These are phyloP conservation scores for Aspergillus sp. DNA, from an alignment of 2,329 filamentous ascomycete species.

Conservation along the genomic window DNA sequence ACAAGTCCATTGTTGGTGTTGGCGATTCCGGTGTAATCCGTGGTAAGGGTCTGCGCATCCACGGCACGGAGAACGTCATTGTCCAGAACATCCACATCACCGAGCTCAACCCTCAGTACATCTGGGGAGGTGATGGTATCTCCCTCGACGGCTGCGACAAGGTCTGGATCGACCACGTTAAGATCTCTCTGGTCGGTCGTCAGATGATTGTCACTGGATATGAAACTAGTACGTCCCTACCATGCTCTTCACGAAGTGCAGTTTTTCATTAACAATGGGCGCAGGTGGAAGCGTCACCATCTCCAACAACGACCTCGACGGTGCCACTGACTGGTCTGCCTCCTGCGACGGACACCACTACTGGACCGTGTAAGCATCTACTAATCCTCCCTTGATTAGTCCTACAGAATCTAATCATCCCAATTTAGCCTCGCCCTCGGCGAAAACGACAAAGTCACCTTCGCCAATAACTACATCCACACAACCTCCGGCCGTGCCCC, in stretches of 20 bases:
- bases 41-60: conserved; percentile 55
- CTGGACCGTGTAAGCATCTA: conserved; percentile 48
- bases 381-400: too few species aligned
- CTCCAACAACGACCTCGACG: conserved; percentile 61
- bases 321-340: conserved; percentile 53
- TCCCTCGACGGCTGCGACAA: conserved; percentile 45
- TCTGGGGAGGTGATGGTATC: conserved; percentile 61
- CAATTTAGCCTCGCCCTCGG: conserved; percentile 52
- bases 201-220: conserved; percentile 29
- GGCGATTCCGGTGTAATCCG: conserved; percentile 54
- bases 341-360: conserved; percentile 60
- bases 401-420: background rate
- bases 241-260: conserved; percentile 48
- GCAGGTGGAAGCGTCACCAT: conserved; percentile 28
- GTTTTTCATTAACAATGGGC: conserved; percentile 24
- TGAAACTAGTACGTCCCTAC: conserved; percentile 37
- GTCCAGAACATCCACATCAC: conserved; percentile 59
- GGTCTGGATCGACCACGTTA: conserved; percentile 53
- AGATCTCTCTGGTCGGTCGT: conserved; percentile 34
- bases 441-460: conserved; percentile 55
- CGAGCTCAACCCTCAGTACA: conserved; percentile 53
- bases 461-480: conserved; percentile 62
- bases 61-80: conserved; percentile 54
- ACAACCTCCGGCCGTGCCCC: conserved; percentile 57
- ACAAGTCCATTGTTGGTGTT: conserved; percentile 58